Conservation (phyloP, 805 yeast genomes). For the Candida hungchunana region DNA sequence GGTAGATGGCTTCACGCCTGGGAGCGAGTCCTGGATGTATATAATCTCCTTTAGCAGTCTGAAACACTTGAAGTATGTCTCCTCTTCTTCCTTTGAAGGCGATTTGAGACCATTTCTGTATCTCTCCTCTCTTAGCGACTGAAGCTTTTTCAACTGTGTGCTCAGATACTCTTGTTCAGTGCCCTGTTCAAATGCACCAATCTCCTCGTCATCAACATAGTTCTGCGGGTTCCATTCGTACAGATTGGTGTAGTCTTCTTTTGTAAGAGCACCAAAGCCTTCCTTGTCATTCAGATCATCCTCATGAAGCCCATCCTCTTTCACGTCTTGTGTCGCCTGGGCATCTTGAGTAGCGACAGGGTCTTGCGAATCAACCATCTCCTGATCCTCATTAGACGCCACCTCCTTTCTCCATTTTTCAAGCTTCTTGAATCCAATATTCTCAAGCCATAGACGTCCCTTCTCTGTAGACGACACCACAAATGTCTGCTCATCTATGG, state of each 20-base stretch:
- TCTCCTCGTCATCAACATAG: conserved; percentile 47
- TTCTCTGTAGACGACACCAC: conserved; percentile 48
- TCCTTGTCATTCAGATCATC: conserved; percentile 11
- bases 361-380: conserved; percentile 6
- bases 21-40: conserved; percentile 32
- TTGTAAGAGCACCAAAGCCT: conserved; percentile 7
- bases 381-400: conserved; percentile 14
- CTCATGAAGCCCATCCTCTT: conserved; percentile 1
- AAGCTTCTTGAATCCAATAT: conserved; percentile 43
- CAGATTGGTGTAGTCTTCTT: conserved; percentile 28
- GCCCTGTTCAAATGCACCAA: conserved; percentile 42
- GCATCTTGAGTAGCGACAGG: background rate
- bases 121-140: conserved; percentile 46
- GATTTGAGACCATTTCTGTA: conserved; percentile 28
- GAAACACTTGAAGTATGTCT: conserved; percentile 38
- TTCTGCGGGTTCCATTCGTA: conserved; percentile 48
- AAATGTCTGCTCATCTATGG: conserved; percentile 53
- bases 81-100: conserved; percentile 40
- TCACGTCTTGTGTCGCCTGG: background rate
- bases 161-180: conserved; percentile 40
- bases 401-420: conserved; percentile 14
- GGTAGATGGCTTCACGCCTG: conserved; percentile 30
- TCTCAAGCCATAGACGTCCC: conserved; percentile 51
- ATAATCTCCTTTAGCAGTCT: conserved; percentile 44
- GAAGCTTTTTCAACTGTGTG: conserved; percentile 43